Evolutionary conservation across 1,284 basidiomycete genomes (phyloP), one percentile per base, ranked within the genome.

Genomic region (Testicularia cyperi): DNA sequence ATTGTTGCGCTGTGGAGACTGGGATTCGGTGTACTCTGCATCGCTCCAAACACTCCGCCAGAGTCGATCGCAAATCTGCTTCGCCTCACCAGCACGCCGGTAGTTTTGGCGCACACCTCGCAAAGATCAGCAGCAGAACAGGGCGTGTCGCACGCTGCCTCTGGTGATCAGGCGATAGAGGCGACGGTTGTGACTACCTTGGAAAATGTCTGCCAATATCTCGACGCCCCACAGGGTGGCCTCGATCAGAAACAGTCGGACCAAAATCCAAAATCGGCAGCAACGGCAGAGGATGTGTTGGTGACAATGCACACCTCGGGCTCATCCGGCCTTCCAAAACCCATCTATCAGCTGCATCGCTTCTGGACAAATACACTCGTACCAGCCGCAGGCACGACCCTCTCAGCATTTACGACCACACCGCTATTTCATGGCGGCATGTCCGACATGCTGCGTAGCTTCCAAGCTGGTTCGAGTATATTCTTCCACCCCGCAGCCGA

Each of bases 251-350:
- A 24, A 15, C n/a, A n/a, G n/a, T n/a, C n/a, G n/a, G n/a, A n/a
- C n/a, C n/a, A n/a, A n/a, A n/a, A n/a, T n/a, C n/a, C n/a, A n/a
- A n/a, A n/a, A n/a, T n/a, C n/a, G n/a, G n/a, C n/a, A 9, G 16
- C 10, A n/a, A n/a, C 29, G 13, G 41, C 52, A 5, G 60, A 75
- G 14, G 70, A 82, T 16, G 79, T 80, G 2, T 77, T 80, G 10
- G 80, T 83, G 9, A 80, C 85, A 41, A 77, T 86, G n/a, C 85
- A 86, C 57, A 84, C 84, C 4, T 82, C 80, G 1, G 84, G 84
- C 26, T 84, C 83, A 12, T 83, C 82, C 6, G 78, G 82, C 19
- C 77, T 79, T 37, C 79, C 79, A 8, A 82, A 84, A 65, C 68
- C 32, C 31, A 70, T 51, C 58, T 77, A 45, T 68, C 68, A 68